These are phyloP conservation scores for Apostasia ramifera DNA, from an alignment of 106 monocot genomes.

Conservation along the genomic window DNA sequence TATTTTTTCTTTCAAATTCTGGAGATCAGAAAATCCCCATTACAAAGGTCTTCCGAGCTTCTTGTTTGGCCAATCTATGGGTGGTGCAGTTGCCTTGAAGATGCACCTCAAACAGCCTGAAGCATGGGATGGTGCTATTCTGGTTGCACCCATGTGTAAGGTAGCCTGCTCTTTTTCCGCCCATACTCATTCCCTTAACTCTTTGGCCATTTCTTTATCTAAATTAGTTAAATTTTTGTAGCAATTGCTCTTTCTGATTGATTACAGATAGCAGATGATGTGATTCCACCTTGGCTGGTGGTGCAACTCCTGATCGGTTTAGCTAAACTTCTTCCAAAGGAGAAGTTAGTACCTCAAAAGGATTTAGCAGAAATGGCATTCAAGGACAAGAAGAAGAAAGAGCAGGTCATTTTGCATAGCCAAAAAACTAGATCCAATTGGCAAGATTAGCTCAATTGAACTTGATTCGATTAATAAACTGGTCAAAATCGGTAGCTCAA, in stretches of 20 bases:
- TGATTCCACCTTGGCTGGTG: slow-evolving; percentile 76
- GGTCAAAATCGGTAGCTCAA: no score
- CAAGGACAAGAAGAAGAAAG: slow-evolving; percentile 62
- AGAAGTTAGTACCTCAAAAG: slow-evolving; percentile 71
- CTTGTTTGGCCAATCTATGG: slow-evolving; percentile 83
- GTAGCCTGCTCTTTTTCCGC: slow-evolving; percentile 19
- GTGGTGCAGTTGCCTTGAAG: slow-evolving; percentile 72
- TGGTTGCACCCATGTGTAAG: slow-evolving; percentile 90
- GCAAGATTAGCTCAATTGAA: no score
- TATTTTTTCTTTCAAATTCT: background rate
- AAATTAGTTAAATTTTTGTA: background rate
- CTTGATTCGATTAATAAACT: no score
- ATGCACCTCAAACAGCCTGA: slow-evolving; percentile 52
- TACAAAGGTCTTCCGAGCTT: slow-evolving; percentile 48
- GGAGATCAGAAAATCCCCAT: slow-evolving; percentile 30
- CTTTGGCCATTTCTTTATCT: background rate
- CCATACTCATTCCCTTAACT: no score
- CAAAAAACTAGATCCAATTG: no score
- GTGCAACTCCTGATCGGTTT: slow-evolving; percentile 45
- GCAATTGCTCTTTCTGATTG: background rate
- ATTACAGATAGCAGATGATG: slow-evolving; percentile 73
- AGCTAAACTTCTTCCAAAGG: slow-evolving; percentile 58
- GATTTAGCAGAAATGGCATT: slow-evolving; percentile 87
- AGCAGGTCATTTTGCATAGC: slow-evolving; percentile 37
- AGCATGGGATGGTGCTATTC: slow-evolving; percentile 66